Evolutionary conservation across 306 rosid species (phyloP).

Genomic region (Trifolium dubium): DNA sequence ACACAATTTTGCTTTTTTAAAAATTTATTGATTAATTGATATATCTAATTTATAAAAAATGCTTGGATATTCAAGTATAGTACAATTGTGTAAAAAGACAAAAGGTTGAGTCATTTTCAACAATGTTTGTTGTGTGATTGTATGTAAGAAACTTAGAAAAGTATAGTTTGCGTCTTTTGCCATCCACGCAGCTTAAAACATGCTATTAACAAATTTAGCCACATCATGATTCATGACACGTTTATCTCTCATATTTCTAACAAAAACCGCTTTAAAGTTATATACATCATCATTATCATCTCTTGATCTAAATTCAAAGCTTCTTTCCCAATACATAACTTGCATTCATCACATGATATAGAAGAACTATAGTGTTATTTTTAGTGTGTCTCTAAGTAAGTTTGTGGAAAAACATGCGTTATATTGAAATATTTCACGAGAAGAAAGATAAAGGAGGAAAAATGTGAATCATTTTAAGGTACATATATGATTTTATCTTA

Average conservation of each 20-base stretch:
- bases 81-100: conserved; percentile 14
- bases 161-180: conserved; percentile 78
- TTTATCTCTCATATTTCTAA: conserved; percentile 35
- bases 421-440: conserved; percentile 47
- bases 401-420: conserved; percentile 36
- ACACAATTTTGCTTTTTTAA: no score
- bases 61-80: no score
- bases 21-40: no score
- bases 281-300: conserved; percentile 18
- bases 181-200: conserved; percentile 87
- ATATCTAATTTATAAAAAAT: no score
- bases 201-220: conserved; percentile 62
- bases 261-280: conserved; percentile 45
- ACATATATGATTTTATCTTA: conserved; percentile 56
- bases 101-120: conserved; percentile 60
- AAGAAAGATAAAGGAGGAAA: conserved; percentile 32
- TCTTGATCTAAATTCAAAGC: conserved; percentile 31
- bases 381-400: not conserved
- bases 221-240: conserved; percentile 59
- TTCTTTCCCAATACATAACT: conserved; percentile 30
- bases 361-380: not conserved
- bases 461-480: conserved; percentile 29
- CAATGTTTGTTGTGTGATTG: conserved; percentile 36
- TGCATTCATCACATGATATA: conserved; percentile 35
- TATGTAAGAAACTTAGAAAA: conserved; percentile 19